Evolutionary conservation across 1,284 basidiomycete species (phyloP).

Genomic region (Sphagnurus paluster): DNA sequence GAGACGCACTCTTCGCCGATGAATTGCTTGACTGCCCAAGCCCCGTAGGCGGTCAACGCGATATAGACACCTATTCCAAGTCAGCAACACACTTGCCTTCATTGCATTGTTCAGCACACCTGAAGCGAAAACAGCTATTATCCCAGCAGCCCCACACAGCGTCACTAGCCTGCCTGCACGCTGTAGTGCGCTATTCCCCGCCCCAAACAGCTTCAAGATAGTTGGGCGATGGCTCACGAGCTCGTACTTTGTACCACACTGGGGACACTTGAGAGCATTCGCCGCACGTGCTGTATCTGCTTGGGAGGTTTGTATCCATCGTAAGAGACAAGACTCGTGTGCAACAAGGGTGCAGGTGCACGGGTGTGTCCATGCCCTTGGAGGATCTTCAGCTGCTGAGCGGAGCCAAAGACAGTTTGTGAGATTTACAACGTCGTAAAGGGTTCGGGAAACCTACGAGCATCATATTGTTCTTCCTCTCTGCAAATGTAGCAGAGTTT

Average conservation of each 20-base stretch:
- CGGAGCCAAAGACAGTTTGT: slow-evolving; percentile 4
- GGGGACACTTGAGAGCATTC: slow-evolving; percentile 76
- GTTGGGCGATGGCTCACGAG: slow-evolving; percentile 62
- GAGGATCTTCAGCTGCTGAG: slow-evolving; percentile 33
- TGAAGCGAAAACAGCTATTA: slow-evolving; percentile 41
- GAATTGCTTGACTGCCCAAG: slow-evolving; percentile 68
- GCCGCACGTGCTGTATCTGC: slow-evolving; percentile 48
- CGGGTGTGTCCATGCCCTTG: slow-evolving; percentile 70
- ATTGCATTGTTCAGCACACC: too few species aligned
- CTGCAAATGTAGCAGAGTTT: slow-evolving; percentile 79
- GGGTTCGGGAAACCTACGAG: slow-evolving; percentile 34
- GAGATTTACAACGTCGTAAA: neutral
- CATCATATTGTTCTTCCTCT: slow-evolving; percentile 63
- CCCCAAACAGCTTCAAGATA: slow-evolving; percentile 48
- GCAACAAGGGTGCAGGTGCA: slow-evolving; percentile 79
- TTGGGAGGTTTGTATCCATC: slow-evolving; percentile 74
- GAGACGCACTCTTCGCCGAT: slow-evolving; percentile 62
- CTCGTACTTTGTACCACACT: slow-evolving; percentile 67
- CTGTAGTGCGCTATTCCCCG: slow-evolving; percentile 48
- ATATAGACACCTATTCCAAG: slow-evolving; percentile 54
- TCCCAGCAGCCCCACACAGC: slow-evolving; percentile 42
- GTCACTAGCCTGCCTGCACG: slow-evolving; percentile 51
- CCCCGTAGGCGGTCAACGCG: slow-evolving; percentile 65
- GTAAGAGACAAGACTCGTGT: slow-evolving; percentile 73
- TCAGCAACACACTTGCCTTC: too few species aligned